Evolutionary conservation across 1,139 yeast genomes (phyloP).

Genomic region (Yamadazyma epiphylla): DNA sequence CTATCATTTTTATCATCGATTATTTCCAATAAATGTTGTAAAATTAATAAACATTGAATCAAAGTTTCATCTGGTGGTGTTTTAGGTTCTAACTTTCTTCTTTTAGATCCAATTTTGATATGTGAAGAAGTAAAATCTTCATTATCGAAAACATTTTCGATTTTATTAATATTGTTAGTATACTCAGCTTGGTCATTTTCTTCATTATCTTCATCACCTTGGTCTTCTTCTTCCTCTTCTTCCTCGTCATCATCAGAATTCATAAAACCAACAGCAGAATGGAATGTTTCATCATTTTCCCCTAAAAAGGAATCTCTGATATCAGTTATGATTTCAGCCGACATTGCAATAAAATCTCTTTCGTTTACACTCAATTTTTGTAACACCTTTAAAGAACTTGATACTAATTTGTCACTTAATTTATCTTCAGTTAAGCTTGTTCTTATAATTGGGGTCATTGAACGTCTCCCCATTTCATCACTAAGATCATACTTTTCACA

Average conservation of each 20-base stretch:
- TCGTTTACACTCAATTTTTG: conserved; percentile 72
- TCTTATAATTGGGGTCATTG: conserved; percentile 71
- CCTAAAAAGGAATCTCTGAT: conserved; percentile 64
- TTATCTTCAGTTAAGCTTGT: conserved; percentile 53
- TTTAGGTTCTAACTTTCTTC: conserved; percentile 33
- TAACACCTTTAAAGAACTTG: conserved; percentile 60
- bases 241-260: conserved; percentile 15
- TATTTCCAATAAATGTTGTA: conserved; percentile 68
- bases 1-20: conserved; percentile 62
- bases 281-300: conserved; percentile 46
- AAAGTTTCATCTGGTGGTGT: conserved; percentile 48
- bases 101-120: conserved; percentile 15
- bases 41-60: conserved; percentile 63
- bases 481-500: conserved; percentile 78
- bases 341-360: conserved; percentile 78
- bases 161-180: conserved; percentile 17
- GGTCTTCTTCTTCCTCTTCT: conserved; percentile 21
- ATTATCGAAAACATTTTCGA: conserved; percentile 13
- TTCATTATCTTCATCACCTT: conserved; percentile 18
- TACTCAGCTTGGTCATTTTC: conserved; percentile 20
- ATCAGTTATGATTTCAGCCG: conserved; percentile 84
- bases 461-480: conserved; percentile 88
- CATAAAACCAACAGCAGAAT: conserved; percentile 48
- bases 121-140: conserved; percentile 11
- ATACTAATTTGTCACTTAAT: conserved; percentile 51